Evolutionary conservation across 176 grass and related monocot genomes (phyloP), one percentile per base, ranked within the genome.

Genomic region (Pharus latifolius): DNA sequence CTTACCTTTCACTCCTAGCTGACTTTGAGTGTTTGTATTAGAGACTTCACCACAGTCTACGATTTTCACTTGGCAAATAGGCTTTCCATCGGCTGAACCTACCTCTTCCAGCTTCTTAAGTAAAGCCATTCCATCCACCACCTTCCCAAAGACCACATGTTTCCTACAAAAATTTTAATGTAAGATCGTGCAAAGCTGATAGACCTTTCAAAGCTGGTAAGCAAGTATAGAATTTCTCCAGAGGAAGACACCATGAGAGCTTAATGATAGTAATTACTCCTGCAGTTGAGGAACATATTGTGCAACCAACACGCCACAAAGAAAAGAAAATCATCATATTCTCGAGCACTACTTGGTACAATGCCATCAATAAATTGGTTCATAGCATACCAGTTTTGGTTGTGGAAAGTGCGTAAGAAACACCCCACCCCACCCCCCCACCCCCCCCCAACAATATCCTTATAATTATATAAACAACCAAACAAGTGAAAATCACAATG

Each of bases 81-180:
- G 81, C 40, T 61, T 75, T 47, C 89, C 89, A 31, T 34, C 63
- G 31, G 75, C 78, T 60, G 67, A 30, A 67, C 84, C 69, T 78
- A 77, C 38, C 29, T 23, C 67, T 68, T 92, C 89, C 48, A 92
- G 82, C 46, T 88, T 88, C 65, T 88, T 92, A 33, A 92, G 69
- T 77, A 88, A 70, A 35, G 14, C 16, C 41, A 71, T 44, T 61
- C 84, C 84, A 46, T 48, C 75, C 33, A 88, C 51, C 31, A 76
- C 58, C 74, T 92, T 92, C 15, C 89, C 89, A 75, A 92, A 92
- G 10, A 92, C 89, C 78, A 92, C 89, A 63, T 92, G 81, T 56
- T 92, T 88, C 30, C 89, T 92, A 76, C 44, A 92, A 57, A 82
- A 30, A 58, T 78, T 48, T 65, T 18, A 81, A 65, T 29, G 50